These are phyloP conservation scores for Camelina sativa DNA, from an alignment of 345 rosid species.

Conservation along the genomic window DNA sequence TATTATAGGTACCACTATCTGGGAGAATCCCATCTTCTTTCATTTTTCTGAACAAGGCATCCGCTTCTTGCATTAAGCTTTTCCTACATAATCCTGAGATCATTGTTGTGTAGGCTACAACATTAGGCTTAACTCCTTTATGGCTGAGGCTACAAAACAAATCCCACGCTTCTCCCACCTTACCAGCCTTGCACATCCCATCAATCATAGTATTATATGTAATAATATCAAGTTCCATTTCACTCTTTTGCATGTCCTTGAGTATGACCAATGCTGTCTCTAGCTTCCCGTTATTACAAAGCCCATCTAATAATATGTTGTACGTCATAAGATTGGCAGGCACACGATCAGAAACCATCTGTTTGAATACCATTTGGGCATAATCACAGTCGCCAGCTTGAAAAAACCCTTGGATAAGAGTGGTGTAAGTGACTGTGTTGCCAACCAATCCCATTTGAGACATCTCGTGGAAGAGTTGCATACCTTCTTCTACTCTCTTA, in stretches of 20 bases:
- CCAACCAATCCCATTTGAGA: no score
- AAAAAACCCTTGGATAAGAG: no score
- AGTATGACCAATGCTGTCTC: neutral
- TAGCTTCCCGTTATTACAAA: no score
- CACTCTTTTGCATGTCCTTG: neutral
- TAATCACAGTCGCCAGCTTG: no score
- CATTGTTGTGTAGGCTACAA: neutral
- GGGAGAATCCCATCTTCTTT: slow-evolving; percentile 6
- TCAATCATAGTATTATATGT: neutral
- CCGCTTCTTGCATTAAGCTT: neutral
- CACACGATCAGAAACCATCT: no score
- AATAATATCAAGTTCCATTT: neutral
- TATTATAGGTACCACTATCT: neutral
- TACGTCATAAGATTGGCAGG: no score
- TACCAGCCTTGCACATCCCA: slow-evolving; percentile 21
- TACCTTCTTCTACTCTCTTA: neutral
- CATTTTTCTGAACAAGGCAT: slow-evolving; percentile 8
- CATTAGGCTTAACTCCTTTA: neutral
- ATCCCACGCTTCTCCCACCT: slow-evolving; percentile 16
- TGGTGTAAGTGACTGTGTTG: no score
- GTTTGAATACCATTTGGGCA: no score
- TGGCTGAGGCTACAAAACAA: neutral
- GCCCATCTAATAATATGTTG: no score
- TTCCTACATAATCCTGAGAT: neutral
- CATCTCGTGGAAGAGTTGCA: neutral